These are phyloP conservation scores for Coffea humblotiana DNA, from an alignment of 305 asterid species.

Conservation along the genomic window DNA sequence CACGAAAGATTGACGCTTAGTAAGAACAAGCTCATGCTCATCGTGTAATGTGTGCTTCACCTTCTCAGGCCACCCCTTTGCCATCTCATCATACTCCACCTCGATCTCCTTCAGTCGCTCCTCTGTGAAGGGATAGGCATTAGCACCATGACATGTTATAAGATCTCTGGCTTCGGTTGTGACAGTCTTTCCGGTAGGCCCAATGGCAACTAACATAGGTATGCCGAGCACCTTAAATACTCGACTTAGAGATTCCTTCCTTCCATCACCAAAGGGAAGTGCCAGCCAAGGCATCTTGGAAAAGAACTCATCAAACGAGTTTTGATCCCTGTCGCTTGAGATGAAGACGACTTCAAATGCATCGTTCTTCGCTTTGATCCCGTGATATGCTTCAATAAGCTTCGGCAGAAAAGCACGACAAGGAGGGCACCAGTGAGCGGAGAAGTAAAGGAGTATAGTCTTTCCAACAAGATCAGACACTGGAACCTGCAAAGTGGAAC, in stretches of 20 bases:
- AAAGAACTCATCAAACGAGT: constrained; percentile 70
- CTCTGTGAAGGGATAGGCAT: constrained; percentile 77
- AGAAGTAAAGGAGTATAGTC: constrained; percentile 72
- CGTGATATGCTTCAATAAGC: constrained; percentile 54
- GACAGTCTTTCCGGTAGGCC: constrained; percentile 65
- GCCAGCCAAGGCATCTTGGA: constrained; percentile 92
- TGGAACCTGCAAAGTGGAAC: constrained; percentile 44
- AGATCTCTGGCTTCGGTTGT: constrained; percentile 57
- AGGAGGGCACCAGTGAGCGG: constrained; percentile 98
- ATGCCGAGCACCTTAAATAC: constrained; percentile 75
- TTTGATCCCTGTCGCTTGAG: constrained; percentile 79
- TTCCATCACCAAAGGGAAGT: constrained; percentile 68
- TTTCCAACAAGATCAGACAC: constrained; percentile 84
- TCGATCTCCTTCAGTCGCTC: constrained; percentile 75
- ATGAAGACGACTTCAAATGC: constrained; percentile 70
- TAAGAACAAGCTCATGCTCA: constrained; percentile 63
- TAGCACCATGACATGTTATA: constrained; percentile 53
- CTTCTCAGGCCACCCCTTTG: constrained; percentile 72
- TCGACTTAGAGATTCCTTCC: constrained; percentile 54
- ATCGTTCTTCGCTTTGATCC: constrained; percentile 50
- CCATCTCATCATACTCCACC: constrained; percentile 55
- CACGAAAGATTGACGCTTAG: constrained; percentile 34
- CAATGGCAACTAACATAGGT: constrained; percentile 68
- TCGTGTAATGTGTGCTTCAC: constrained; percentile 39
- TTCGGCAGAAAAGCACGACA: constrained; percentile 86